phyloP scores from a whole-genome alignment of 345 rosid genomes.

The Dimocarpus longan region DNA sequence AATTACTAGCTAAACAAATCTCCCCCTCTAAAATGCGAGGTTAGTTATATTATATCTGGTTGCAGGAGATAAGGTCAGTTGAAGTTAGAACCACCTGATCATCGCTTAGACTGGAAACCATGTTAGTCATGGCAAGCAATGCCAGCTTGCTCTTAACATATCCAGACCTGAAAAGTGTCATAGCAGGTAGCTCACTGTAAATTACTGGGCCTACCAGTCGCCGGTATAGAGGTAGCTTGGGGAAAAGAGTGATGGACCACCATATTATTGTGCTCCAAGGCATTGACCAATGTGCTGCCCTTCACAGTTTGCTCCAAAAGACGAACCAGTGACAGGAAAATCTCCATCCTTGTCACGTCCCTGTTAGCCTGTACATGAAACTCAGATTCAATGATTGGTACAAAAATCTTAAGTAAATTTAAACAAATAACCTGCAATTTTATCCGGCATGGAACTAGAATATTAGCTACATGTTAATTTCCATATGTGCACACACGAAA shows the following conservation, averaged over 20 bases:
- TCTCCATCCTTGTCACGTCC: conserved; percentile 92
- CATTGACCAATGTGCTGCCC: conserved; percentile 42
- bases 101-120: conserved; percentile 32
- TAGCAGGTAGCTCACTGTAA: conserved; percentile 41
- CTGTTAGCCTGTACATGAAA: conserved; percentile 64
- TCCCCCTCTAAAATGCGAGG: conserved; percentile 17
- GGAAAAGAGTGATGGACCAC: conserved; percentile 47
- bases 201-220: conserved; percentile 53
- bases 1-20: conserved; percentile 17
- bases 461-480: not conserved
- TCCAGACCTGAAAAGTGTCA: conserved; percentile 25
- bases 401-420: not conserved
- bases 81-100: conserved; percentile 31
- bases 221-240: conserved; percentile 46
- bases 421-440: not conserved
- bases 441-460: not conserved
- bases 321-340: conserved; percentile 82
- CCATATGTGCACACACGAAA: not conserved
- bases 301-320: conserved; percentile 78
- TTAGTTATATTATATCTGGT: conserved; percentile 18
- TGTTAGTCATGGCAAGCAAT: conserved; percentile 66
- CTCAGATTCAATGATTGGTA: not conserved
- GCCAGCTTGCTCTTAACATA: conserved; percentile 57
- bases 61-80: conserved; percentile 28
- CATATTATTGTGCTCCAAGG: conserved; percentile 51